Conservation (phyloP, 208 protist species). For the Leptomonas pyrrhocoris region DNA sequence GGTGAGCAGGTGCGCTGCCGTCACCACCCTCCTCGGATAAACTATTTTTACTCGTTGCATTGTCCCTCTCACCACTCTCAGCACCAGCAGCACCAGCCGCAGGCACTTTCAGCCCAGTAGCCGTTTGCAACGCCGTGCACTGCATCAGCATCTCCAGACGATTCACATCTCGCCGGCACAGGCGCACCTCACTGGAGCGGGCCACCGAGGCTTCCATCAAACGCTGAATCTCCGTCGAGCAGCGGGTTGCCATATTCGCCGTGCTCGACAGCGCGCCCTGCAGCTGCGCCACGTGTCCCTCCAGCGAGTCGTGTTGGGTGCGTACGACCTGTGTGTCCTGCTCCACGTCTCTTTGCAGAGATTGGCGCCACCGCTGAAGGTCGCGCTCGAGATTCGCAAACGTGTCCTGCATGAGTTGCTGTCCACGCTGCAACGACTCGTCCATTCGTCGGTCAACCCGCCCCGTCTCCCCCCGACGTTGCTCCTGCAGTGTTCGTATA, state of each 20-base stretch:
- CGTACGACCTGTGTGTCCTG: conserved; percentile 24
- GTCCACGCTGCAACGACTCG: conserved; percentile 50
- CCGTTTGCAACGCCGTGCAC: conserved; percentile 21
- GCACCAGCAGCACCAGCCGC: not conserved
- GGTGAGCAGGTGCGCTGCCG: not conserved
- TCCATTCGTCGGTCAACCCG: conserved; percentile 53
- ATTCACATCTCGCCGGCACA: conserved; percentile 76
- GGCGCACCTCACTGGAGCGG: conserved; percentile 53
- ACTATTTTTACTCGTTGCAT: not conserved
- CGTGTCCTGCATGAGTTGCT: conserved; percentile 48
- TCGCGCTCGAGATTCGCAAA: conserved; percentile 44
- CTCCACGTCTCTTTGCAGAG: conserved; percentile 31
- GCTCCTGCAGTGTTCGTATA: conserved; percentile 38
- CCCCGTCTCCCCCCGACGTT: not conserved
- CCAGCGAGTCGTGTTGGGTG: conserved; percentile 40
- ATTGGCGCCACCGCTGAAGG: conserved; percentile 43
- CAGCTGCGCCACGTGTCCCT: conserved; percentile 50
- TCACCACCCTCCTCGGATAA: not conserved
- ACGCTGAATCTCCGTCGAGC: conserved; percentile 40
- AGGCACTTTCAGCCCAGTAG: not conserved
- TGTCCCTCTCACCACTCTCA: not conserved
- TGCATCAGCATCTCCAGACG: conserved; percentile 75
- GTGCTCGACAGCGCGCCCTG: conserved; percentile 54
- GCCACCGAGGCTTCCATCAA: conserved; percentile 63
- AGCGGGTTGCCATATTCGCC: conserved; percentile 38